phyloP scores from a whole-genome alignment of 140 eudicot genomes.

The Erigeron philadelphicus region DNA sequence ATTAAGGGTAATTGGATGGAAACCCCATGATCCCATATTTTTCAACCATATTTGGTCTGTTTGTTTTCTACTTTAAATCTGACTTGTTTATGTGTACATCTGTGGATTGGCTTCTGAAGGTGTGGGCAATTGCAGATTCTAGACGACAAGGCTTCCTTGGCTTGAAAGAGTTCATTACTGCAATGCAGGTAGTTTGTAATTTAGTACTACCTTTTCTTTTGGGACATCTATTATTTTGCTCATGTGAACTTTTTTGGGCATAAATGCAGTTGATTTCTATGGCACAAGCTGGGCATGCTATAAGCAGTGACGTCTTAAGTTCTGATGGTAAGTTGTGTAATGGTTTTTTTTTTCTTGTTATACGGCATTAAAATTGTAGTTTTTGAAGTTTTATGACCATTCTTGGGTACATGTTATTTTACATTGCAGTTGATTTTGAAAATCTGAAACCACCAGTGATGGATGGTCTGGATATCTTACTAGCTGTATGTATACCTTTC shows the following conservation, averaged over 20 bases:
- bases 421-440: constrained; percentile 66
- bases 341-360: constrained; percentile 4
- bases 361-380: not conserved
- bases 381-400: constrained; percentile 2
- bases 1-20: too few species aligned
- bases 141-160: constrained; percentile 94
- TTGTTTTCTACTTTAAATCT: constrained; percentile 11
- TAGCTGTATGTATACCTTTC: constrained; percentile 51
- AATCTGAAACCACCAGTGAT: constrained; percentile 69
- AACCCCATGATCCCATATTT: too few species aligned
- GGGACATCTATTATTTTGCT: constrained; percentile 18
- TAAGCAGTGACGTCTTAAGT: constrained; percentile 50
- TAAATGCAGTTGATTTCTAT: constrained; percentile 61
- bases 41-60: not conserved
- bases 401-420: not conserved
- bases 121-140: constrained; percentile 95
- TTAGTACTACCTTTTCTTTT: not conserved
- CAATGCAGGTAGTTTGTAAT: constrained; percentile 70
- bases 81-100: constrained; percentile 6
- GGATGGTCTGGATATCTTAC: constrained; percentile 68
- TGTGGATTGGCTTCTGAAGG: too few species aligned
- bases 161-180: constrained; percentile 72
- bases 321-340: constrained; percentile 45
- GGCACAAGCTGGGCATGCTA: constrained; percentile 78
- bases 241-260: constrained; percentile 19